Evolutionary conservation across 2,329 filamentous ascomycete species (phyloP).

Genomic region (Neurospora sp.): DNA sequence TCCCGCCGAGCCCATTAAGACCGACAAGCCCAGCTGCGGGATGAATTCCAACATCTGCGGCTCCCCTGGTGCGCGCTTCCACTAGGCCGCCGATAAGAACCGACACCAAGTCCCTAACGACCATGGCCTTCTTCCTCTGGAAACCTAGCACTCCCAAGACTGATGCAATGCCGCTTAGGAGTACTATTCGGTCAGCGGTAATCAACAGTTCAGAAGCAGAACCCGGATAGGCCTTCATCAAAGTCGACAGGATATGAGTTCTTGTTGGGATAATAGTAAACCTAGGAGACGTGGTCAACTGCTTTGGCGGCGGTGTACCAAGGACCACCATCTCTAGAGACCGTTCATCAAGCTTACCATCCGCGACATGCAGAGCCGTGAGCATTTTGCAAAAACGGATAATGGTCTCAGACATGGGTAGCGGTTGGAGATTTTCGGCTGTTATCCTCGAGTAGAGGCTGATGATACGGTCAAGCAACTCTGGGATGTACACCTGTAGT

Average conservation of each 20-base stretch:
- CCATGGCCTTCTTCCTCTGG: constrained; percentile 82
- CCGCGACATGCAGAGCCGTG: constrained; percentile 53
- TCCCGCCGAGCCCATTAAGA: constrained; percentile 46
- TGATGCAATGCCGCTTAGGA: constrained; percentile 79
- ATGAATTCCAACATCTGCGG: constrained; percentile 93
- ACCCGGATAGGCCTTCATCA: constrained; percentile 63
- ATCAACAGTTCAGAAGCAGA: constrained; percentile 57
- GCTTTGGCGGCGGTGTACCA: constrained; percentile 44
- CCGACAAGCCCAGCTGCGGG: constrained; percentile 79
- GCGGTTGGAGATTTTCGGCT: constrained; percentile 58
- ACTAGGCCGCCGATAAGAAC: constrained; percentile 76
- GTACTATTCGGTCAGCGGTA: constrained; percentile 64
- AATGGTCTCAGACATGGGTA: constrained; percentile 62
- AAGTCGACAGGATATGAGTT: constrained; percentile 51
- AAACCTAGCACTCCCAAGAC: constrained; percentile 72
- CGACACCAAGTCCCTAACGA: constrained; percentile 75
- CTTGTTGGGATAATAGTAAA: constrained; percentile 47
- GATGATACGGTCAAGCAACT: constrained; percentile 64
- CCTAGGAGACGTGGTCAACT: constrained; percentile 41
- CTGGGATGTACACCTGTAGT: constrained; percentile 53
- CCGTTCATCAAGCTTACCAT: constrained; percentile 50
- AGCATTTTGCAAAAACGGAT: constrained; percentile 65
- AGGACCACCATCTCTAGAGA: constrained; percentile 56
- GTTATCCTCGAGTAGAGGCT: constrained; percentile 63
- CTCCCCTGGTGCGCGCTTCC: constrained; percentile 82